Percentiles rank a stretch among this genome's conserved stretches.
Evolutionary conservation across 371 early-diverging fungal genomes (phyloP).

Genomic region (Lichtheimia ramosa): DNA sequence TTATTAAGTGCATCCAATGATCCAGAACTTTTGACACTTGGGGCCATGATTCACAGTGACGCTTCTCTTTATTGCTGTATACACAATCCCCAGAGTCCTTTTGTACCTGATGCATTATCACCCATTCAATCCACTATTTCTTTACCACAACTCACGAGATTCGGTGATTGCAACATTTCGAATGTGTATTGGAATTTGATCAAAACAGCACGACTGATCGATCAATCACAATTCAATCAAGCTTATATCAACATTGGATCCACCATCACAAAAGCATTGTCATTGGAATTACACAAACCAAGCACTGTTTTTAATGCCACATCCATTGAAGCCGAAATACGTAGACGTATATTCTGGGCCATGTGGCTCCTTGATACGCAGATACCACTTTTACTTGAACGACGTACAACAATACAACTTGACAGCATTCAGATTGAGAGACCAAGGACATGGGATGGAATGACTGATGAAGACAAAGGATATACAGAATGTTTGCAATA

Average conservation of each 20-base stretch:
- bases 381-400: constrained; percentile 17
- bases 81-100: constrained; percentile 4
- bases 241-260: constrained; percentile 23
- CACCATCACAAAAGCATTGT: constrained; percentile 18
- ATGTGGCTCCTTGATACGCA: constrained; percentile 22
- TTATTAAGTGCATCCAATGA: neutral
- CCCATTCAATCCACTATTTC: neutral
- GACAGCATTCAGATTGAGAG: constrained; percentile 15
- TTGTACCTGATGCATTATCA: neutral
- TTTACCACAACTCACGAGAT: constrained; percentile 10
- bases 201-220: constrained; percentile 18
- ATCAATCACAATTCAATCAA: constrained; percentile 16
- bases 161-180: constrained; percentile 13
- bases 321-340: constrained; percentile 12
- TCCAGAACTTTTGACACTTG: constrained; percentile 1
- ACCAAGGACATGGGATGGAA: constrained; percentile 11
- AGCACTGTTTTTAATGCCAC: neutral
- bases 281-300: constrained; percentile 12
- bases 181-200: constrained; percentile 21
- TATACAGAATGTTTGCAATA: constrained; percentile 15
- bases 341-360: constrained; percentile 23
- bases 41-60: neutral
- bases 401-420: constrained; percentile 11
- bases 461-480: constrained; percentile 15
- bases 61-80: neutral